These are phyloP conservation scores for Volvox reticuliferus DNA, from an alignment of 139 green algal genomes.

Conservation along the genomic window DNA sequence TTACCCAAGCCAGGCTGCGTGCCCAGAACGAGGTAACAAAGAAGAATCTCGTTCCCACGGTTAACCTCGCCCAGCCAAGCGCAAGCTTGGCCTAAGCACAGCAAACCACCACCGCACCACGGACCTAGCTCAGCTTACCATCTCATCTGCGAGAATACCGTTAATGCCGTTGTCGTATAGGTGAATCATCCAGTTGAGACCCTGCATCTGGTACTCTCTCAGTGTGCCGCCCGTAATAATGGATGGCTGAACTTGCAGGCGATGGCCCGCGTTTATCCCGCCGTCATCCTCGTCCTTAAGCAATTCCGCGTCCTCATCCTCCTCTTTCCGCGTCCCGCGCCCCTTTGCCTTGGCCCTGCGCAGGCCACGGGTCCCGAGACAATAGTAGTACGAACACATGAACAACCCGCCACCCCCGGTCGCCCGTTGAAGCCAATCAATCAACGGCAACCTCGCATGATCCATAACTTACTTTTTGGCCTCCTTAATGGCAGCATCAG, in stretches of 20 bases:
- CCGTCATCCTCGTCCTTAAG: conserved; percentile 90
- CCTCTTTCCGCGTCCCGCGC: conserved; percentile 81
- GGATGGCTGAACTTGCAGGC: conserved; percentile 85
- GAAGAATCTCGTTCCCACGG: too few relatives aligned
- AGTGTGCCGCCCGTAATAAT: conserved; percentile 93
- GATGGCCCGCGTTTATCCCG: conserved; percentile 73
- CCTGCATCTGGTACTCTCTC: conserved; percentile 98
- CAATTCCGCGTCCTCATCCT: conserved; percentile 95
- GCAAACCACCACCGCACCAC: too few relatives aligned
- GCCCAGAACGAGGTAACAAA: too few relatives aligned
- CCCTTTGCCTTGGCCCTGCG: conserved; percentile 50
- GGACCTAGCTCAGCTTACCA: conserved; percentile 72
- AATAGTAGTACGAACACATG: too few relatives aligned
- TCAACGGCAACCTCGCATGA: too few relatives aligned
- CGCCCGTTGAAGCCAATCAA: not conserved
- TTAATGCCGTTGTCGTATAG: conserved; percentile 99
- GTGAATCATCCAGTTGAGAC: conserved; percentile 99
- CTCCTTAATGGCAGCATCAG: conserved; percentile 60
- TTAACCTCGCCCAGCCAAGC: too few relatives aligned
- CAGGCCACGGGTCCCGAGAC: not conserved
- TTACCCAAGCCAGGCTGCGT: too few relatives aligned
- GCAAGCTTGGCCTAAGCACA: too few relatives aligned
- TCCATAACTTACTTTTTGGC: conserved; percentile 64
- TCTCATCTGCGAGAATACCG: conserved; percentile 99
- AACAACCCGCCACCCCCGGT: not conserved